Conservation (phyloP, 192 early-diverging fungal species). For the Fimicolochytrium jonesii region DNA sequence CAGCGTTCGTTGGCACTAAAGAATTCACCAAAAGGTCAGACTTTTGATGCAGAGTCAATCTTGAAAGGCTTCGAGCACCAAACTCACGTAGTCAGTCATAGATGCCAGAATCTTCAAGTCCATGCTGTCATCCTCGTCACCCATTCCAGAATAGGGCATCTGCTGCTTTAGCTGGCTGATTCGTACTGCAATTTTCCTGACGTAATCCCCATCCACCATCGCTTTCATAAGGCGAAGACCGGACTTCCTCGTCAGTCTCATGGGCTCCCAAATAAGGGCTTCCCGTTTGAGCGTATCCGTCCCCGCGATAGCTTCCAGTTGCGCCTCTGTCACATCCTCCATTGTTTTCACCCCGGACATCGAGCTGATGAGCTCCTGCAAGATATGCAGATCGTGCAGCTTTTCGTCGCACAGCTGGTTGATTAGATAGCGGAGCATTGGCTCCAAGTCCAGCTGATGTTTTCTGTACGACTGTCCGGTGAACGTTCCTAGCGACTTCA, state of each 20-base stretch:
- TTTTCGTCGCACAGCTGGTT: constrained; percentile 53
- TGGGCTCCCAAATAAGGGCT: constrained; percentile 44
- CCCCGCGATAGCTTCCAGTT: constrained; percentile 62
- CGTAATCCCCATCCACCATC: constrained; percentile 51
- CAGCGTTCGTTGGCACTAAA: constrained; percentile 48
- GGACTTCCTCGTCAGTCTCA: constrained; percentile 45
- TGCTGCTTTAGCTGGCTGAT: constrained; percentile 59
- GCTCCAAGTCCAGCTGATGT: constrained; percentile 63
- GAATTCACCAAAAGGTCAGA: too few species aligned
- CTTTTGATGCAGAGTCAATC: too few species aligned
- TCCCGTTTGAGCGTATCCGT: constrained; percentile 58
- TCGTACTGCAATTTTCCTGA: constrained; percentile 49
- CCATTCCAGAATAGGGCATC: constrained; percentile 32
- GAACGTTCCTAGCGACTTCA: constrained; percentile 61
- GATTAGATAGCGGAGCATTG: constrained; percentile 61
- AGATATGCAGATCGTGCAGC: constrained; percentile 60
- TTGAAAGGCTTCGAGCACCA: too few species aligned
- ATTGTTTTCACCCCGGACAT: constrained; percentile 67
- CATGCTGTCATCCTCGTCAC: constrained; percentile 16
- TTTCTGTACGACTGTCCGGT: constrained; percentile 62
- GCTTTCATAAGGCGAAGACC: constrained; percentile 52
- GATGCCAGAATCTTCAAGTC: constrained; percentile 59
- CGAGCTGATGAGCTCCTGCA: constrained; percentile 66
- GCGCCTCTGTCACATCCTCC: constrained; percentile 52
- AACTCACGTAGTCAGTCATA: constrained; percentile 52